These are phyloP conservation scores for Colletotrichum sp. DNA, from an alignment of 2,329 filamentous ascomycete species.

Conservation along the genomic window DNA sequence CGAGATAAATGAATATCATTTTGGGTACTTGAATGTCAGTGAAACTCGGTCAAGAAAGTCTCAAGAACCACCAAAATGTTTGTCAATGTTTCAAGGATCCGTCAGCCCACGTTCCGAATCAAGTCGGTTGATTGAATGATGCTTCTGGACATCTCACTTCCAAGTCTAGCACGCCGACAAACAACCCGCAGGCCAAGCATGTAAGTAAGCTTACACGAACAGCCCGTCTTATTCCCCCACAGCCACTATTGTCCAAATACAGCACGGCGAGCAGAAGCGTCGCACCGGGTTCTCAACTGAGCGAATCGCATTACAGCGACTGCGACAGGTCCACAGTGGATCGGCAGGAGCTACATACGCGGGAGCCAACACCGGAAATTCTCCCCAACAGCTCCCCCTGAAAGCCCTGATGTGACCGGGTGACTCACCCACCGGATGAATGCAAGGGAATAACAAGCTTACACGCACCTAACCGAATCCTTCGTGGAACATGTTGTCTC, in stretches of 20 bases:
- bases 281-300: neutral
- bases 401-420: slow-evolving; percentile 4
- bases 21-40: neutral
- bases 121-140: accelerated
- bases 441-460: neutral
- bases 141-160: neutral
- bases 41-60: neutral
- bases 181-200: neutral
- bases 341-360: neutral
- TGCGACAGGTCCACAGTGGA: neutral
- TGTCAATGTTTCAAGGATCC: neutral
- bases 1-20: neutral
- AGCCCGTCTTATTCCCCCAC: neutral
- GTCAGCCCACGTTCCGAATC: neutral
- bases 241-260: neutral
- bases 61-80: neutral
- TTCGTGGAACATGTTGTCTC: neutral
- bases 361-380: neutral
- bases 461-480: neutral
- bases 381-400: neutral
- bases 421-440: neutral
- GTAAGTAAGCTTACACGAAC: neutral
- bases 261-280: neutral
- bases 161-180: neutral
- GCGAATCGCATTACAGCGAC: neutral